A percentile compares a stretch with the other conserved stretches of the same genome.
phyloP scores from a whole-genome alignment of 2,329 filamentous ascomycete genomes.

The Fusarium continuum region DNA sequence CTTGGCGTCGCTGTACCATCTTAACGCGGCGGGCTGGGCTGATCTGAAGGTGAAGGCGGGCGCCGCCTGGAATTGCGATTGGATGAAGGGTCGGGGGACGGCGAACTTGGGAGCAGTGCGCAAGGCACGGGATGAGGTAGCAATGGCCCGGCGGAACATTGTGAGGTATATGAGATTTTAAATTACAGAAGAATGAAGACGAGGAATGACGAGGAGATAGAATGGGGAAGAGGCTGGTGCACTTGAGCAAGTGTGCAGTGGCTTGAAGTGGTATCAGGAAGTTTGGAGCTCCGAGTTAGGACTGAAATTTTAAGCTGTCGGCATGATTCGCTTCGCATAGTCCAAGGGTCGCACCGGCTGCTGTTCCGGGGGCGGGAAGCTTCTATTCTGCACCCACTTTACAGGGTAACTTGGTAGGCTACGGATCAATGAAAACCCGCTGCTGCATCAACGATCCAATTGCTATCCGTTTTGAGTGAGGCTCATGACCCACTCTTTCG shows the following conservation, averaged over 20 bases:
- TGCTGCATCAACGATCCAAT: constrained; percentile 24
- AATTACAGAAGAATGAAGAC: constrained; percentile 1
- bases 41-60: constrained; percentile 51
- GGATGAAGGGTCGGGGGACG: constrained; percentile 48
- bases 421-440: constrained; percentile 47
- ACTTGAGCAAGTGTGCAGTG: constrained; percentile 32
- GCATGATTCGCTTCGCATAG: constrained; percentile 34
- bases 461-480: background rate
- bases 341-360: constrained; percentile 40
- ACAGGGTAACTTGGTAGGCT: background rate
- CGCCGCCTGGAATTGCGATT: constrained; percentile 51
- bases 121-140: constrained; percentile 56
- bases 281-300: constrained; percentile 37
- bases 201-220: constrained; percentile 8
- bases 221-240: constrained; percentile 13
- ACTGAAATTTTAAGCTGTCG: constrained; percentile 46
- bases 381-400: constrained; percentile 26
- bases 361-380: constrained; percentile 35
- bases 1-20: constrained; percentile 62
- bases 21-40: constrained; percentile 46
- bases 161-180: constrained; percentile 25
- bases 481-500: constrained; percentile 30
- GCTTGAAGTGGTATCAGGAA: constrained; percentile 41
- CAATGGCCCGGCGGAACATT: constrained; percentile 59
- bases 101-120: constrained; percentile 52